These are phyloP conservation scores for Neurospora africana DNA, from an alignment of 495 filamentous ascomycete genomes.

Conservation along the genomic window DNA sequence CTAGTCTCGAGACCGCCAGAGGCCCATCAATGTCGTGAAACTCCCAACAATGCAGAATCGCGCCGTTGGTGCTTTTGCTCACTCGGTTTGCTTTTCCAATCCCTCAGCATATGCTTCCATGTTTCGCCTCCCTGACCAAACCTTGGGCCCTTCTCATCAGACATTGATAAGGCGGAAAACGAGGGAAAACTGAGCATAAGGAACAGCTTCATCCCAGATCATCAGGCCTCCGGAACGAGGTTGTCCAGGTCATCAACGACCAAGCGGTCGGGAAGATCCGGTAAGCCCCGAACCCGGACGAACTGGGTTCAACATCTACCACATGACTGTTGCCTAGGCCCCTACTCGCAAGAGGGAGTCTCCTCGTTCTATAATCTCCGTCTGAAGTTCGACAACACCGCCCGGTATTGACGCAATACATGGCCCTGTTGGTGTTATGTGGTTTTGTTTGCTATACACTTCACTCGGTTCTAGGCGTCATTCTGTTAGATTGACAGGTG, in stretches of 20 bases:
- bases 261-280: background rate
- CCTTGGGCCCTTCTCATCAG: background rate
- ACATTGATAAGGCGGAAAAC: background rate
- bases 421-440: background rate
- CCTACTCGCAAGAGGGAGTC: background rate
- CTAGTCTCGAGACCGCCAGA: background rate
- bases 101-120: background rate
- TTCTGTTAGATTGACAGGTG: background rate
- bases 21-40: background rate
- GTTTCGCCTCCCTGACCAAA: background rate
- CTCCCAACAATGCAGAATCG: background rate
- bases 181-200: background rate
- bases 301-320: background rate
- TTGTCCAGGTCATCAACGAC: background rate
- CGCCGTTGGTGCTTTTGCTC: background rate
- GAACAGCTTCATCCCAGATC: background rate
- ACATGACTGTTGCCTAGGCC: background rate
- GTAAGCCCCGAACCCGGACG: background rate
- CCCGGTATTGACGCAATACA: background rate
- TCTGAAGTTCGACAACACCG: background rate
- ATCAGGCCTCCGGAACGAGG: background rate
- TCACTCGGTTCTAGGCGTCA: background rate
- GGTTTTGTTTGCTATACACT: background rate
- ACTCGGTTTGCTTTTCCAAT: background rate
- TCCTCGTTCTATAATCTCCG: background rate